Percentiles rank a stretch among this genome's conserved stretches.
phyloP scores from a whole-genome alignment of 2,329 filamentous ascomycete genomes.

The Chaetomium globosum region DNA sequence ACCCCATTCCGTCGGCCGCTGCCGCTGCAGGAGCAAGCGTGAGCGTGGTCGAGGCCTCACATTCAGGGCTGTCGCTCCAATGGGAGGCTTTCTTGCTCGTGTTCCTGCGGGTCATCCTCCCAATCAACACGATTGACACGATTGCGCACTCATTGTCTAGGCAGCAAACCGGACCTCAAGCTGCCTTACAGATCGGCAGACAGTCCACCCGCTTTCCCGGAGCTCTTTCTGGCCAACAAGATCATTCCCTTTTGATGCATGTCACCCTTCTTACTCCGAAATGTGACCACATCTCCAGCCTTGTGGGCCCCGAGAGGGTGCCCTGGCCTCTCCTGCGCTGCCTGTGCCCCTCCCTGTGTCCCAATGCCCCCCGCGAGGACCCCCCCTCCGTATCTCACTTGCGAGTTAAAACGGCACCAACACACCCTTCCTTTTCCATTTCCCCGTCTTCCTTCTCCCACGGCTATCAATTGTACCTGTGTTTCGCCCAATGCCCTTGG shows the following conservation, averaged over 20 bases:
- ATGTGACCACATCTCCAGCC: slow-evolving; percentile 17
- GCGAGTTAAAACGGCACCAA: slow-evolving; percentile 15
- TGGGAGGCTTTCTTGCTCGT: background rate
- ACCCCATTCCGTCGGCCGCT: slow-evolving; percentile 17
- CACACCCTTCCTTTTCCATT: background rate
- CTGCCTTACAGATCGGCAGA: slow-evolving; percentile 11
- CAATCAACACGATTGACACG: slow-evolving; percentile 1
- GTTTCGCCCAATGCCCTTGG: background rate
- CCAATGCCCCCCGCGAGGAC: background rate
- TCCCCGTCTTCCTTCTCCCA: background rate
- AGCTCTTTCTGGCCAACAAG: slow-evolving; percentile 5
- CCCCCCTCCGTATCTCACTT: slow-evolving; percentile 2
- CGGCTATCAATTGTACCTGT: background rate
- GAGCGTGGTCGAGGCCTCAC: slow-evolving; percentile 2
- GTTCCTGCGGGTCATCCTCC: slow-evolving; percentile 11
- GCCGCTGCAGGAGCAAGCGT: background rate
- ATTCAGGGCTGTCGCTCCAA: slow-evolving; percentile 14
- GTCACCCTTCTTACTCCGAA: background rate
- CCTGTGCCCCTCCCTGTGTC: slow-evolving; percentile 11
- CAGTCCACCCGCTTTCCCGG: background rate
- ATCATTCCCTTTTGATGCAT: slow-evolving; percentile 4
- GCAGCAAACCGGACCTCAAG: slow-evolving; percentile 16
- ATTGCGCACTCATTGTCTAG: slow-evolving; percentile 7
- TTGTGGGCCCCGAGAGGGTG: slow-evolving; percentile 10
- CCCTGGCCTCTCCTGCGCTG: background rate